Evolutionary conservation across 495 filamentous ascomycete genomes (phyloP), one percentile per base, ranked within the genome.

Genomic region (Amorphotheca resinae): DNA sequence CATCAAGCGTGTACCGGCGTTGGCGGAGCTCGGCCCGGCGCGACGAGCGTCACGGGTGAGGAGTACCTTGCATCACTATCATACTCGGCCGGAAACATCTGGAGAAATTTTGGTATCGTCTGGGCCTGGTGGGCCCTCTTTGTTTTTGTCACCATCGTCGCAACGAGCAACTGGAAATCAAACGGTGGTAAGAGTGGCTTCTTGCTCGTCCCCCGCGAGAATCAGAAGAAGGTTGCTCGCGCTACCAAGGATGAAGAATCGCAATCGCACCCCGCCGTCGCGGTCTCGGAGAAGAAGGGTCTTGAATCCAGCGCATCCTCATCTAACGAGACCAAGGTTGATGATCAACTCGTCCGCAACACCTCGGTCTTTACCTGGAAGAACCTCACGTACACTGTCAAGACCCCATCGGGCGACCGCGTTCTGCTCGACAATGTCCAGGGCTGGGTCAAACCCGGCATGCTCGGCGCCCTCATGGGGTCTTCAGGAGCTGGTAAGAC

Each of bases 41-140:
- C 65, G 12, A 60, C 64, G 1, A 59, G 57, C 15, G 77, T 84
- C 21, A 62, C 71, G 35, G 87, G 87, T 20, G 82, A 84, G 41
- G 60, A 55, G n/a, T 93, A 84, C 52, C 65, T 88, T 48, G 62
- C 64, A 20, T 59, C 69, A 9, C 87, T 72, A 61, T 33, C 60
- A 8, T 87, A 87, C 60, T 69, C 68, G 47, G 51, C 61, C 22
- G 42, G 49, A 3, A 65, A 89, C 60, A 67, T 77, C 30, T 89
- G 83, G 84, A 69, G 87, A 38, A 87, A 94, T 60, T 69, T 86
- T 30, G 87, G 84, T 36, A 86, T 95, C 46, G 55, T 94, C 31
- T 55, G 52, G 45, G 83, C 58, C 1, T 87, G 91, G 56, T 70
- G 72, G 44, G 45, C 70, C 0, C 63, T 76, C 20, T 77, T 75